Percentiles rank a stretch among this genome's conserved stretches.
These are phyloP conservation scores for Cystoderma amianthinum DNA, from an alignment of 768 basidiomycete species.

Conservation along the genomic window DNA sequence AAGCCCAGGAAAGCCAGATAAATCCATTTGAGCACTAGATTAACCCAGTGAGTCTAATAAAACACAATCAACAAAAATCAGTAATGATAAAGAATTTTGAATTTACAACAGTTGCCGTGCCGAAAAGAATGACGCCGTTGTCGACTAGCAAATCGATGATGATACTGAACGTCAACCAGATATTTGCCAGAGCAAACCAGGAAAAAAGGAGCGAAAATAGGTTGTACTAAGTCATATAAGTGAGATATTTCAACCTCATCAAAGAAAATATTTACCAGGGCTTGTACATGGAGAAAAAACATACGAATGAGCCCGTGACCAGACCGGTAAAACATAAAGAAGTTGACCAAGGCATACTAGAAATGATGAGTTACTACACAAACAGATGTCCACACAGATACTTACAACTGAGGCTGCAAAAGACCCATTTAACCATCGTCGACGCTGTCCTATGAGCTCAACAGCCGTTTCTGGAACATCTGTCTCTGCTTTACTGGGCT, in stretches of 20 bases:
- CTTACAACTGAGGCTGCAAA: conserved; percentile 87
- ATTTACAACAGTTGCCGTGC: conserved; percentile 62
- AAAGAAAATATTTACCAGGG: conserved; percentile 47
- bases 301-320: conserved; percentile 86
- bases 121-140: conserved; percentile 56
- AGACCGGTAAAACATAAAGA: conserved; percentile 82
- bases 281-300: conserved; percentile 96
- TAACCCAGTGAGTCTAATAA: conserved; percentile 82
- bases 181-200: conserved; percentile 89
- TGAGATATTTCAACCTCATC: neutral
- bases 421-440: conserved; percentile 95
- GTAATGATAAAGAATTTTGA: neutral
- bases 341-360: conserved; percentile 89
- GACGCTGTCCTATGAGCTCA: conserved; percentile 91
- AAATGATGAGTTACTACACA: conserved; percentile 5
- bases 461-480: conserved; percentile 92
- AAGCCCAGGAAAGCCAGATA: conserved; percentile 82
- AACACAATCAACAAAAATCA: conserved; percentile 1
- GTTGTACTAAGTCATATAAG: conserved; percentile 55
- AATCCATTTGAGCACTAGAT: conserved; percentile 76
- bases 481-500: conserved; percentile 93
- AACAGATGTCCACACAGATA: conserved; percentile 7
- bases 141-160: conserved; percentile 81
- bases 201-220: conserved; percentile 79
- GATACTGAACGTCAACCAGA: conserved; percentile 95